A percentile compares a stretch with the other conserved stretches of the same genome.
Evolutionary conservation across 192 early-diverging fungal species (phyloP).

Genomic region (Coemansia sp.): DNA sequence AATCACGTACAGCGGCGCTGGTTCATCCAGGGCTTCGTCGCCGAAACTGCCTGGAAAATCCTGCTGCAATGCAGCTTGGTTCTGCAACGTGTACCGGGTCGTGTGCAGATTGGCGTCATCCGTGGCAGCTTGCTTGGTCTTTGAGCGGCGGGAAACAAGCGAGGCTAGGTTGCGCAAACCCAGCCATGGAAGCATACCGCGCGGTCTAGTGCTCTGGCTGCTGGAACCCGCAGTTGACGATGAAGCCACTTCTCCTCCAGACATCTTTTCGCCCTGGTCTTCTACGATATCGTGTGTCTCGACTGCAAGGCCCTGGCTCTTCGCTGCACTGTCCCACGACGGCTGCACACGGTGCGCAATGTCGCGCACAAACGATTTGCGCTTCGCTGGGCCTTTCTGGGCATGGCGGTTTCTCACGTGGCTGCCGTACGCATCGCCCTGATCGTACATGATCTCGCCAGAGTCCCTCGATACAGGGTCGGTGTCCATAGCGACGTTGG

Average conservation of each 20-base stretch:
- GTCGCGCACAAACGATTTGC: slow-evolving; percentile 27
- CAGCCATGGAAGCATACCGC: background rate
- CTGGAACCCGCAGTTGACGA: too few relatives aligned
- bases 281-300: too few relatives aligned
- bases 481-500: background rate
- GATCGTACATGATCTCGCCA: background rate
- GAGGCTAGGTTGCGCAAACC: background rate
- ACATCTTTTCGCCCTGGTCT: too few relatives aligned
- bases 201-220: too few relatives aligned
- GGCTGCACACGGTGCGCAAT: slow-evolving; percentile 14
- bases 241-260: too few relatives aligned
- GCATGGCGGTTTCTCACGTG: background rate
- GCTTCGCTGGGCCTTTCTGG: background rate
- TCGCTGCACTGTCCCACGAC: background rate
- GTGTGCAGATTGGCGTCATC: background rate
- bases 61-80: background rate
- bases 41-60: background rate
- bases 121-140: background rate
- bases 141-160: background rate
- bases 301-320: background rate
- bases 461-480: background rate
- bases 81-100: background rate
- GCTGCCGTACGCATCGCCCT: background rate
- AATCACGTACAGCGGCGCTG: slow-evolving; percentile 47
- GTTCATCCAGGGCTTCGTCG: slow-evolving; percentile 41